Evolutionary conservation across 257 asterid species (phyloP), one percentile per base, ranked within the genome.

Genomic region (Echites panduratus): DNA sequence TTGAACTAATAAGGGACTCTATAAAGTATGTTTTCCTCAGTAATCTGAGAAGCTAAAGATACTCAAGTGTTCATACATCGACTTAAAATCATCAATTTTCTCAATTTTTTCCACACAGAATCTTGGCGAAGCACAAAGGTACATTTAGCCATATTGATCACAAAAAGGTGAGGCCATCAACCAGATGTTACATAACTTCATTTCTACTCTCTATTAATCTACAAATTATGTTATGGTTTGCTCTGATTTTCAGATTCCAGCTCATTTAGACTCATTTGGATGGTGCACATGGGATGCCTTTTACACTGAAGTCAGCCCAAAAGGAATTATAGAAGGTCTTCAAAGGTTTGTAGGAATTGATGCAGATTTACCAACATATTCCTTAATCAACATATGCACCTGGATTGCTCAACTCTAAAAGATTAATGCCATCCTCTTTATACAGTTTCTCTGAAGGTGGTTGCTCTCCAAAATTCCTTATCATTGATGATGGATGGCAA

Each of bases 401-500:
- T 11, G 40, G 64, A 58, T 7, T 56, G 62, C 0, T 56, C 32
- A 56, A 56, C 4, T n/a, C 5, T 56, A 22, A 3, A 58, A 24
- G 38, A 24, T 58, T 58, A 24, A 58, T 17, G 40, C 9, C 64
- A 11, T 10, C 19, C 40, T 26, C 40, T 0, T 58, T 58, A 2
- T 58, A 26, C 64, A 87, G 91, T 58, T 87, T 89, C 11, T 74
- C 66, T 27, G 91, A 84, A 70, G 91, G 93, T 1, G 93, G 90
- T 2, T 68, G 80, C 68, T 71, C 94, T 9, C 89, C 92, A 0
- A 86, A 84, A 69, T 87, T 86, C 80, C 66, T 90, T 71, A 86
- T 89, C 78, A 85, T 90, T 62, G 97, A 90, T 58, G 96, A 90
- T 48, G 97, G 96, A n/a, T 90, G 97, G 97, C 97, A 90, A 79